Evolutionary conservation across 495 filamentous ascomycete genomes (phyloP).

Genomic region (Achaetomiella virescens): DNA sequence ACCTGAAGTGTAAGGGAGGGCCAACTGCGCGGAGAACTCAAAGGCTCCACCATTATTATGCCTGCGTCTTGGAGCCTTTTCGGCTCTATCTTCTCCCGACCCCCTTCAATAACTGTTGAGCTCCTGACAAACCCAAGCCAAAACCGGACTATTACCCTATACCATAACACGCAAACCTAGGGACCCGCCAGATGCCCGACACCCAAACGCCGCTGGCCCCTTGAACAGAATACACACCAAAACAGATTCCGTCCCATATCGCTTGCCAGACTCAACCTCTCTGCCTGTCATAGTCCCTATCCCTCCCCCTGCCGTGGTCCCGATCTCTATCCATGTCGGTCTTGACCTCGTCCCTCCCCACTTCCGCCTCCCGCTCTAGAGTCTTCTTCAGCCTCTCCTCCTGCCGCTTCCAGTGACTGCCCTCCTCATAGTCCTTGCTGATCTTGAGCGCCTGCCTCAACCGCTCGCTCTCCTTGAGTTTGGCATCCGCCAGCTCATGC

Average conservation of each 20-base stretch:
- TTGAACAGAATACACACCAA: not conserved
- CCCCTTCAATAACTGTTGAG: no score
- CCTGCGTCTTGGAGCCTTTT: no score
- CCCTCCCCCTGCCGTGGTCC: no score
- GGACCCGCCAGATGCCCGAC: not conserved
- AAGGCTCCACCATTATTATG: no score
- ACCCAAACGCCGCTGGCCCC: not conserved
- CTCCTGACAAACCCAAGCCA: no score
- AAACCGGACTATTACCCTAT: no score
- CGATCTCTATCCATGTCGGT: slow-evolving; percentile 3
- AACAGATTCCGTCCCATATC: no score
- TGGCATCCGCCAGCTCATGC: slow-evolving; percentile 91
- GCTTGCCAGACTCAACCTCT: no score
- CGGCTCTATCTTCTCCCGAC: no score
- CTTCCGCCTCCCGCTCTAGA: slow-evolving; percentile 39
- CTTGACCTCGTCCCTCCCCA: not conserved
- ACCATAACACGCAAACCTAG: not conserved
- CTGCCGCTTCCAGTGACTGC: slow-evolving; percentile 64
- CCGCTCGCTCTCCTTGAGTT: slow-evolving; percentile 91
- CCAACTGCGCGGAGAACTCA: no score
- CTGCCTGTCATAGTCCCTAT: not conserved
- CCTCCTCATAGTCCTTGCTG: slow-evolving; percentile 80
- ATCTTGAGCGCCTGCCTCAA: slow-evolving; percentile 86
- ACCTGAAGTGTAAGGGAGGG: no score
- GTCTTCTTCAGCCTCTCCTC: slow-evolving; percentile 63